Percentiles rank a stretch among this genome's conserved stretches.
Evolutionary conservation across 257 asterid species (phyloP).

Genomic region (Capsicum rhomboideum): DNA sequence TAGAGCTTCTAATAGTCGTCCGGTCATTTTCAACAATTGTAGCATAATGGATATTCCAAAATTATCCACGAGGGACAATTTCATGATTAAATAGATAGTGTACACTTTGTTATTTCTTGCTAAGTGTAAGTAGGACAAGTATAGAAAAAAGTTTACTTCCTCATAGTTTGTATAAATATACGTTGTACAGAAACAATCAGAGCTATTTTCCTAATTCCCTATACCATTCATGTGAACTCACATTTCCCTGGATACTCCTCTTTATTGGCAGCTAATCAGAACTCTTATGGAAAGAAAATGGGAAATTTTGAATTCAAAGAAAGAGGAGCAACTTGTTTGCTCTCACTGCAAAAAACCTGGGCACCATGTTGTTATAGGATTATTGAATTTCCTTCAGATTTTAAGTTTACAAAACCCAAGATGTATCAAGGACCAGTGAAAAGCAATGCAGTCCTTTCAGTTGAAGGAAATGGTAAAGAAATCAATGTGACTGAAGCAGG

Average conservation of each 20-base stretch:
- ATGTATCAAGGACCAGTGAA: no score
- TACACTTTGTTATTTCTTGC: background rate
- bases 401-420: no score
- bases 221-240: background rate
- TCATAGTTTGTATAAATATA: background rate
- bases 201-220: no score
- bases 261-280: background rate
- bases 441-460: no score
- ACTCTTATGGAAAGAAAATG: background rate
- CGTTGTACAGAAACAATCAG: no score
- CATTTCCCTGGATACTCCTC: background rate
- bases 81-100: background rate
- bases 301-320: background rate
- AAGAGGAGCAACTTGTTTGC: no score
- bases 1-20: background rate
- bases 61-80: background rate
- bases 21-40: background rate
- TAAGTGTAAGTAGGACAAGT: background rate
- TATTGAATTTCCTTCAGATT: no score
- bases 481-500: no score
- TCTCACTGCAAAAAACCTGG: background rate
- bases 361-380: background rate
- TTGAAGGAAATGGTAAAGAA: no score
- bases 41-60: background rate
- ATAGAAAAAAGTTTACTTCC: background rate